Conservation (phyloP, 306 rosid species). For the cucumber (Cucumis sativus) region Cucumber_9930_V3 NC_026659.2:15915001-15915500, state of each 20-base stretch:
- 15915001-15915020: not conserved
- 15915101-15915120: not conserved
- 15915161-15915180: not conserved
- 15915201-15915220: not conserved
- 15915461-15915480: not conserved
- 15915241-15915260: not conserved
- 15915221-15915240: not conserved
- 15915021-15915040: not conserved
- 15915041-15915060: not conserved
- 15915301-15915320: not conserved
- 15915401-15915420: not conserved
- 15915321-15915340: no score
- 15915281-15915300: not conserved
- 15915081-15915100: not conserved
- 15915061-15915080: not conserved
- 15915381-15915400: not conserved
- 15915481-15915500: not conserved
- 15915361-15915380: not conserved
- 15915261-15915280: not conserved
- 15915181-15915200: not conserved
- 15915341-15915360: not conserved
- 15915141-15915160: not conserved
- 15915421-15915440: conserved; percentile 9
- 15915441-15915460: not conserved
- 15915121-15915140: not conserved